These are phyloP conservation scores for Cryphonectria parasitica DNA, from an alignment of 2,329 filamentous ascomycete genomes.

Conservation along the genomic window DNA sequence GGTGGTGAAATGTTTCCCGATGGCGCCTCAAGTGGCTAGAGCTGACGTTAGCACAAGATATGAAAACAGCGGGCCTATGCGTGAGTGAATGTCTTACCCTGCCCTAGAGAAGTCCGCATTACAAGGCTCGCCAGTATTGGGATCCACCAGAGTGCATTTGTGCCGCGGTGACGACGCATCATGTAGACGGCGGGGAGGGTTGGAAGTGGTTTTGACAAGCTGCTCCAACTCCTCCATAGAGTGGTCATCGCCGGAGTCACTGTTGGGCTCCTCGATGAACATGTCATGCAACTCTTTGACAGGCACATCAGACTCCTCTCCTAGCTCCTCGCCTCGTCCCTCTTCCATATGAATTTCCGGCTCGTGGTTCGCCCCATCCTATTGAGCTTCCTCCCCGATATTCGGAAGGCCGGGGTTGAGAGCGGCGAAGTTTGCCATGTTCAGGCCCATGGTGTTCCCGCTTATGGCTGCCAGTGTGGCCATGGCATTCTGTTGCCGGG, in stretches of 20 bases:
- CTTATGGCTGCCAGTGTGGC: slow-evolving; percentile 39
- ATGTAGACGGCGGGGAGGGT: slow-evolving; percentile 23
- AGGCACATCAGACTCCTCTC: slow-evolving; percentile 18
- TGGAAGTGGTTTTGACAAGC: slow-evolving; percentile 12
- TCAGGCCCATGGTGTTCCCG: slow-evolving; percentile 38
- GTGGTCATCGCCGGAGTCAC: slow-evolving; percentile 3
- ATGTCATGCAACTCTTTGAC: slow-evolving; percentile 17
- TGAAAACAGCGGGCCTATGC: not conserved
- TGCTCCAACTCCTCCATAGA: slow-evolving; percentile 5
- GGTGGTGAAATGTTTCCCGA: slow-evolving; percentile 28
- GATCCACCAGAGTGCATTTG: slow-evolving; percentile 28
- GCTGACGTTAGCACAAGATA: not conserved
- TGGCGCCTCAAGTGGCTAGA: slow-evolving; percentile 26
- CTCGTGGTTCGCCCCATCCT: slow-evolving; percentile 31
- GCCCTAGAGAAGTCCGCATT: slow-evolving; percentile 29
- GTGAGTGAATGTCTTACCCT: slow-evolving; percentile 12
- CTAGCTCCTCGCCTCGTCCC: slow-evolving; percentile 22
- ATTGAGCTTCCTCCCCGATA: slow-evolving; percentile 49
- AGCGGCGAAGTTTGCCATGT: slow-evolving; percentile 42
- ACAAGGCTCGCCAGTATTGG: slow-evolving; percentile 27
- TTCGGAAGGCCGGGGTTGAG: slow-evolving; percentile 39
- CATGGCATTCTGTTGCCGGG: slow-evolving; percentile 42
- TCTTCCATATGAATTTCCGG: slow-evolving; percentile 27
- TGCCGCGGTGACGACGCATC: slow-evolving; percentile 27
- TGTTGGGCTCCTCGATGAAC: slow-evolving; percentile 17